Conservation (phyloP, 2,329 filamentous ascomycete species). For the Penicillium sp. region DNA sequence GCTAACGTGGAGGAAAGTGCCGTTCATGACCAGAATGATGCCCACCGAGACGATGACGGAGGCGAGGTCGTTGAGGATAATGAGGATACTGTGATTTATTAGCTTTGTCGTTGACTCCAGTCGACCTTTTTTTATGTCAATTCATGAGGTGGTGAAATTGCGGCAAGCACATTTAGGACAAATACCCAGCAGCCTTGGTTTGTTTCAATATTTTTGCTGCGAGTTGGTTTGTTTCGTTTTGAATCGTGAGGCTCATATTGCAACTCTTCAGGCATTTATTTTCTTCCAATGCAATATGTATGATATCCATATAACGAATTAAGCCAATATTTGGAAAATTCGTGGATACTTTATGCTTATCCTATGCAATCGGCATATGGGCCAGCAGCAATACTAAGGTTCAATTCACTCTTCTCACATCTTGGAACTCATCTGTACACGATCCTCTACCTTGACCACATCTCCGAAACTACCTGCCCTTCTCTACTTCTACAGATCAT, state of each 20-base stretch:
- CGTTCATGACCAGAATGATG: constrained; percentile 43
- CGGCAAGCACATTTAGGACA: not conserved
- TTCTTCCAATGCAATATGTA: not conserved
- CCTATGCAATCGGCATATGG: not conserved
- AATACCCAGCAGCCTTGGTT: constrained; percentile 4
- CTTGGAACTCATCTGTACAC: too few species aligned
- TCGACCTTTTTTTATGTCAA: not conserved
- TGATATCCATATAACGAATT: not conserved
- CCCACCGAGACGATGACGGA: constrained; percentile 62
- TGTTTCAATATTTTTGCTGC: not conserved
- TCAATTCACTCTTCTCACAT: too few species aligned
- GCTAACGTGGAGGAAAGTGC: constrained; percentile 30
- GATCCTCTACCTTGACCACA: too few species aligned
- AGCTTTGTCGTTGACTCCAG: constrained; percentile 4
- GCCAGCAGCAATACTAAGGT: not conserved
- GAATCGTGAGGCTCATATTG: not conserved
- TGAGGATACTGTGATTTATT: constrained; percentile 92
- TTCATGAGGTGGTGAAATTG: not conserved
- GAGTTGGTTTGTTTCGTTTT: not conserved
- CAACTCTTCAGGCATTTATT: not conserved
- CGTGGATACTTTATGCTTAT: not conserved
- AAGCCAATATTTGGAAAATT: not conserved
- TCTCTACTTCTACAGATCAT: too few species aligned
- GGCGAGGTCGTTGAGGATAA: constrained; percentile 79
- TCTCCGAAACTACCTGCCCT: too few species aligned